Base-by-base conservation (phyloP, 768 basidiomycete species). In the Agaricus sinodeliciosus region DNA sequence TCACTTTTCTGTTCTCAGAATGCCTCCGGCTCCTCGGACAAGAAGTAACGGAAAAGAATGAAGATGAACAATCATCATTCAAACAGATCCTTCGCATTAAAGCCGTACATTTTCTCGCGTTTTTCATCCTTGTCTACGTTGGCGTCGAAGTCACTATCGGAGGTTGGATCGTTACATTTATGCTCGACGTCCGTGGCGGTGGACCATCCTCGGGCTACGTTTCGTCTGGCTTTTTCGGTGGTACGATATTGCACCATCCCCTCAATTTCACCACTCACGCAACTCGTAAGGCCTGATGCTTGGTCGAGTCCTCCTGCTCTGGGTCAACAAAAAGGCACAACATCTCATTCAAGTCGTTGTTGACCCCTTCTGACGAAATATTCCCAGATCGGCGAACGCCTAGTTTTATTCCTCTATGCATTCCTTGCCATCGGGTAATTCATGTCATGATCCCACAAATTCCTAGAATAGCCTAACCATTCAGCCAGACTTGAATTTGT, bases 151-250 rank as follows among this genome's bases (percentile, higher is more conserved):
- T 86, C 0, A 79, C 76, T 0, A 73, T 76, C 47, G 78, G 77
- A 54, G 77, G 85, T 3, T 88, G 85, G 85, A 85, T 84, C 35
- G 84, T 85, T 8, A 84, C 85, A 0, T 87, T 74, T 56, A 69
- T 73, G 40, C 67, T 64, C 42, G 57, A 69, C 22, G 67, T 68
- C 13, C 63, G 71, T 36, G 60, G 59, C 13, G 72, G 71, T 31
- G 70, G 72, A 3, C 68, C 69, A 2, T 64, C 69, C 1, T 65
- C 73, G 28, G 71, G 71, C 28, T 83, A 84, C 59, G 75, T 83
- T 53, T 79, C 81, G 2, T 73, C 79, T 2, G 81, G 80, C 3
- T 67, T 69, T 53, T 68, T 67, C 54, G 79, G 77, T 52, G 82
- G 82, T 78, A 60, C 18, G 64, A 54, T 16, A n/a, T 28, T 11